phyloP scores from a whole-genome alignment of 805 yeast genomes.

The Cyberlindnera mycetangii region DNA sequence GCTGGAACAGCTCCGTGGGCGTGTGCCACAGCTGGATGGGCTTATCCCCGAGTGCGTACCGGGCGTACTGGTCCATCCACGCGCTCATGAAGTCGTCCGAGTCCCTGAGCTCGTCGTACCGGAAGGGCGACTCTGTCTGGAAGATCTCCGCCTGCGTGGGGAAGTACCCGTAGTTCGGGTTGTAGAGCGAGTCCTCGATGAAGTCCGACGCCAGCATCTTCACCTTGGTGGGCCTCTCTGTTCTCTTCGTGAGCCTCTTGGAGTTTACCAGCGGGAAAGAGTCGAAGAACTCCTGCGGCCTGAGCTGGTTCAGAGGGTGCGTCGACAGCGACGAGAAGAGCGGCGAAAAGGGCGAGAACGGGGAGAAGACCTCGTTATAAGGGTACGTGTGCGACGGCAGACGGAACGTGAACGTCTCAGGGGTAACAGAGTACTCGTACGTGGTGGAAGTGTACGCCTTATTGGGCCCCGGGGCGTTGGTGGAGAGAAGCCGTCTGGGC shows the following conservation, averaged over 20 bases:
- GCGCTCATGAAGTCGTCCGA: slow-evolving; percentile 66
- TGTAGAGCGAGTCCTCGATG: slow-evolving; percentile 81
- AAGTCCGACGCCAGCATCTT: slow-evolving; percentile 78
- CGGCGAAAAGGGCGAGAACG: slow-evolving; percentile 15
- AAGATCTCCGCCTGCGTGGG: slow-evolving; percentile 75
- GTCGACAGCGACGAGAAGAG: slow-evolving; percentile 17
- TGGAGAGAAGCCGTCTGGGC: slow-evolving; percentile 5
- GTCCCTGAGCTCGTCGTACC: slow-evolving; percentile 52
- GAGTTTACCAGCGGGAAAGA: slow-evolving; percentile 19
- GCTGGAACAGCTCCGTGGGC: slow-evolving; percentile 82
- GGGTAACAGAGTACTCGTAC: slow-evolving; percentile 25
- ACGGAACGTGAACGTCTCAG: slow-evolving; percentile 21
- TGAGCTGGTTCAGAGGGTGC: slow-evolving; percentile 17
- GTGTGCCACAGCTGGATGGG: slow-evolving; percentile 79
- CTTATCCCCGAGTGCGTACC: slow-evolving; percentile 39
- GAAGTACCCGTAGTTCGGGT: slow-evolving; percentile 81
- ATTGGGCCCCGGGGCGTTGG: not conserved
- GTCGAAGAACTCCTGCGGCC: slow-evolving; percentile 22
- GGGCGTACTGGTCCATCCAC: slow-evolving; percentile 63
- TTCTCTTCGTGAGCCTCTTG: slow-evolving; percentile 25
- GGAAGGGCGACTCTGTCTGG: slow-evolving; percentile 62
- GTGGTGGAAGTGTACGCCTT: not conserved
- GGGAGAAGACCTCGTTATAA: slow-evolving; percentile 10
- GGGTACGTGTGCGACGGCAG: slow-evolving; percentile 21
- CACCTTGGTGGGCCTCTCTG: slow-evolving; percentile 52